These are phyloP conservation scores for Speleostelium caveatum DNA, from an alignment of 78 protist genomes.

Conservation along the genomic window DNA sequence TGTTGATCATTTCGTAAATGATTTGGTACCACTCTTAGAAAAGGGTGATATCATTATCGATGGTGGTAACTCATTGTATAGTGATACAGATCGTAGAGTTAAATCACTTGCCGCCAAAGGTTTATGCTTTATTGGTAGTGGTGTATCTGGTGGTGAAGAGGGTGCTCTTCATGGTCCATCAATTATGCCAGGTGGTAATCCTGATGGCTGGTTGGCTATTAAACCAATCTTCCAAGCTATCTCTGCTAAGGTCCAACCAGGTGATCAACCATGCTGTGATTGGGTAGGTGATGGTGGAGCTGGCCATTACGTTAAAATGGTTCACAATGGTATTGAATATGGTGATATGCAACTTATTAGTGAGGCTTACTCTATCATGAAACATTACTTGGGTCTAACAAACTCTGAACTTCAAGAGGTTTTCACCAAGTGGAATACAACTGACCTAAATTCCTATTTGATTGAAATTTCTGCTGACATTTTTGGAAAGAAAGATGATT, in stretches of 20 bases:
- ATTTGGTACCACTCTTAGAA: constrained; percentile 79
- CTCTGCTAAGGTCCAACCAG: constrained; percentile 90
- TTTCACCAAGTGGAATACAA: constrained; percentile 93
- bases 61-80: constrained; percentile 96
- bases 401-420: constrained; percentile 83
- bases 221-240: constrained; percentile 89
- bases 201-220: constrained; percentile 72
- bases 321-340: constrained; percentile 99
- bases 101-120: constrained; percentile 81
- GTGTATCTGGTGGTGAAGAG: constrained; percentile 99
- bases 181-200: constrained; percentile 98
- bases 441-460: constrained; percentile 92
- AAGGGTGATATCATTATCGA: constrained; percentile 95
- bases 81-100: constrained; percentile 88
- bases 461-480: constrained; percentile 96
- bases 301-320: constrained; percentile 98
- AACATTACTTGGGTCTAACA: constrained; percentile 78
- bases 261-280: constrained; percentile 90
- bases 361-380: constrained; percentile 91
- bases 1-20: constrained; percentile 88
- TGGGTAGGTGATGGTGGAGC: constrained; percentile 98
- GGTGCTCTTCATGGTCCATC: constrained; percentile 99
- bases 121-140: constrained; percentile 92
- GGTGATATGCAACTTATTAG: constrained; percentile 98
- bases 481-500: constrained; percentile 81